These are phyloP conservation scores for Dichotomocladium elegans DNA, from an alignment of 371 early-diverging fungal species.

Conservation along the genomic window DNA sequence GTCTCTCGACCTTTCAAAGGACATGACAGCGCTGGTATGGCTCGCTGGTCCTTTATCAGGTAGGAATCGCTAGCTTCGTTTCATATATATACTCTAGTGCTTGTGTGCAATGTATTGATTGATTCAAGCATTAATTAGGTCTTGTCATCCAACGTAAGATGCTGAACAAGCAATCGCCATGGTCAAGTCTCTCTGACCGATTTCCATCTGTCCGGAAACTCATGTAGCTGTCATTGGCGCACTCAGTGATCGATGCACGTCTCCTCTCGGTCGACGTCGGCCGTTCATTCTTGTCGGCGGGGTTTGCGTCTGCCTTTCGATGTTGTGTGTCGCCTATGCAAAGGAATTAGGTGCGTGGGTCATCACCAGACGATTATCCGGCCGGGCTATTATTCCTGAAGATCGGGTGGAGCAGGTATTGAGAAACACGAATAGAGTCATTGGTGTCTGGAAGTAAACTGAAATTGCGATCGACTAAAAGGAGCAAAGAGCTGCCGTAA, in stretches of 20 bases:
- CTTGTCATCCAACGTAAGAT: conserved; percentile 10
- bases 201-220: too few relatives aligned
- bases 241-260: conserved; percentile 53
- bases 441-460: too few relatives aligned
- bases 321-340: conserved; percentile 63
- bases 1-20: conserved; percentile 61
- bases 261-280: conserved; percentile 49
- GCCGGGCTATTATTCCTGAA: too few relatives aligned
- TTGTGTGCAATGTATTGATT: neutral
- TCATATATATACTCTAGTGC: conserved; percentile 18
- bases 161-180: conserved; percentile 3
- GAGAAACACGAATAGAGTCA: conserved; percentile 10
- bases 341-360: conserved; percentile 37
- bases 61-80: too few relatives aligned
- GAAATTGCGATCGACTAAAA: too few relatives aligned
- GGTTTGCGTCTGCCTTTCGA: conserved; percentile 49
- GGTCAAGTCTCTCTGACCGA: neutral
- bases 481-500: conserved; percentile 40
- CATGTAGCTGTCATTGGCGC: conserved; percentile 44
- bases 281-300: conserved; percentile 57
- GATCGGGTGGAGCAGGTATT: neutral
- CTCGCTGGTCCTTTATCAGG: conserved; percentile 81
- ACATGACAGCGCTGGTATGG: conserved; percentile 70
- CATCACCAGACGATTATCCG: too few relatives aligned
- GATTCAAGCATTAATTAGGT: neutral